A percentile compares a stretch with the other conserved stretches of the same genome.
Evolutionary conservation across 352 stramenopile species (phyloP).

Genomic region (Chloridella minuta): DNA sequence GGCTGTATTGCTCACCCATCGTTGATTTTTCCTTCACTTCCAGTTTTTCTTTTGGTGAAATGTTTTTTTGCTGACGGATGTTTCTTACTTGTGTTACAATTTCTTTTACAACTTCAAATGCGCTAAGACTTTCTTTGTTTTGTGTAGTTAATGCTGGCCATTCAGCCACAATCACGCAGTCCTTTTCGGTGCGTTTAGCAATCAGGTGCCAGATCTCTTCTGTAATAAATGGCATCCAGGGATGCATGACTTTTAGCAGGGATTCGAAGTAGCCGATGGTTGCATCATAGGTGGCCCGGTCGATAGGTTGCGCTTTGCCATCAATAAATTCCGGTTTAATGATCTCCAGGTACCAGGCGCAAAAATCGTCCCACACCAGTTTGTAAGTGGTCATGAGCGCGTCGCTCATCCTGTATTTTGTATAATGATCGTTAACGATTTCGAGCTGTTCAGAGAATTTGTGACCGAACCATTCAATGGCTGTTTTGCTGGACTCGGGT

Average conservation of each 20-base stretch:
- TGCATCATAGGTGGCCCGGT: not conserved
- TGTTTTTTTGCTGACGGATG: not conserved
- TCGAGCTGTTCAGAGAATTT: not conserved
- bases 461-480: not conserved
- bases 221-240: not conserved
- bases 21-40: not conserved
- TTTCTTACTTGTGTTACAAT: not conserved
- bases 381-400: not conserved
- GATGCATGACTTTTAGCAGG: not conserved
- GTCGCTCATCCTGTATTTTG: not conserved
- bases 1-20: too few species aligned
- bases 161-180: not conserved
- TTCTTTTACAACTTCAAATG: not conserved
- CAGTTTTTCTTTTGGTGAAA: not conserved
- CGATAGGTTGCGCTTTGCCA: not conserved
- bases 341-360: not conserved
- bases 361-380: not conserved
- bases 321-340: not conserved
- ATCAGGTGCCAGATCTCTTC: conserved; percentile 4
- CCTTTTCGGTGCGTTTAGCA: not conserved
- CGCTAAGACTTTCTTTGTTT: not conserved
- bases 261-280: not conserved
- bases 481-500: too few species aligned
- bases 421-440: not conserved
- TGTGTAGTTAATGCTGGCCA: not conserved